A percentile compares a stretch with the other conserved stretches of the same genome.
phyloP scores from a whole-genome alignment of 495 filamentous ascomycete species.

The Zalerion maritima region DNA sequence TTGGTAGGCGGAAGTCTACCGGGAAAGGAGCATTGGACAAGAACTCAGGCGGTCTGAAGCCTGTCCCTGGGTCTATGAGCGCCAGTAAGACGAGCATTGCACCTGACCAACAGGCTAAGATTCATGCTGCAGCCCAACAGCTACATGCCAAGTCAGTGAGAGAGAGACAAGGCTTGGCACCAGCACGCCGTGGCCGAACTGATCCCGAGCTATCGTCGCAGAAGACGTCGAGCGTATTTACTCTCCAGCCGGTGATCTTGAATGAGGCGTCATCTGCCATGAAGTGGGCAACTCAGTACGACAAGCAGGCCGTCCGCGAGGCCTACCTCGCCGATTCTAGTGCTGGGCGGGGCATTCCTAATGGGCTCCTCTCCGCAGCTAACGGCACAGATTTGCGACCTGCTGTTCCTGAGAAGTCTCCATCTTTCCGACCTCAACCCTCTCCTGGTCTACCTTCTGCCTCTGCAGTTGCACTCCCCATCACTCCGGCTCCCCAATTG shows the following conservation, averaged over 20 bases:
- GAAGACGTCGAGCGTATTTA: constrained; percentile 86
- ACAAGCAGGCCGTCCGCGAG: constrained; percentile 67
- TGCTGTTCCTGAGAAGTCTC: constrained; percentile 20
- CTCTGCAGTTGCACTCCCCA: neutral
- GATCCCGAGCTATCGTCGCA: constrained; percentile 41
- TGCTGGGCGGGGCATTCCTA: constrained; percentile 45
- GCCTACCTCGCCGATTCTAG: constrained; percentile 62
- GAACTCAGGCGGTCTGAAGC: constrained; percentile 12
- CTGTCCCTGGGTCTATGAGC: constrained; percentile 30
- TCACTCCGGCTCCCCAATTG: neutral
- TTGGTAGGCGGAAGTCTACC: constrained; percentile 55
- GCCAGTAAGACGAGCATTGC: constrained; percentile 79
- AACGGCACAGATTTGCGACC: constrained; percentile 17
- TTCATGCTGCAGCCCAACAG: constrained; percentile 75
- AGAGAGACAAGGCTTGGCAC: constrained; percentile 33
- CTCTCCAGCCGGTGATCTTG: constrained; percentile 71
- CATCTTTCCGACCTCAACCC: constrained; percentile 9
- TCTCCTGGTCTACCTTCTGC: neutral
- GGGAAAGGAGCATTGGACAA: constrained; percentile 29
- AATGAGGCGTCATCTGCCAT: constrained; percentile 83
- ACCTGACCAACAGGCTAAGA: constrained; percentile 81
- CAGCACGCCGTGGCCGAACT: constrained; percentile 31
- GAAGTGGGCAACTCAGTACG: constrained; percentile 88
- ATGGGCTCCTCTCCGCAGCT: constrained; percentile 7
- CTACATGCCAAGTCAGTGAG: constrained; percentile 46